Base-by-base conservation (phyloP, 371 early-diverging fungal species). In the Syncephalastrum sp. region DNA sequence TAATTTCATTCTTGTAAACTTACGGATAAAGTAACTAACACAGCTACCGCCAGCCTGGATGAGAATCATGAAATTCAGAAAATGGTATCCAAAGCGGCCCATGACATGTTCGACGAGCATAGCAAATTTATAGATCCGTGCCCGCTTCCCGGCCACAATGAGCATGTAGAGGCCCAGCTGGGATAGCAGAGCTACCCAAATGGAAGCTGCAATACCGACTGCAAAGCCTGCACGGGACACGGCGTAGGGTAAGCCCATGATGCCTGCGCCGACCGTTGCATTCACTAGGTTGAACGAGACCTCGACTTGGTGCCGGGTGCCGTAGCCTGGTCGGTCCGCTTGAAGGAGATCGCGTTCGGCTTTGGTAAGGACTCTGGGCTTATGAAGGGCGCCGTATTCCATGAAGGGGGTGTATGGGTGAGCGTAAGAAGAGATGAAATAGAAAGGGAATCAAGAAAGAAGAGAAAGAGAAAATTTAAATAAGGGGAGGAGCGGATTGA, bases 221-320 rank as follows among this genome's bases (percentile, higher is more conserved):
- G 80, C 67, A 50, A 85, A 82, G 3, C 85, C 85, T 19, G 79
- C 70, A 25, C 69, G 79, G 17, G 71, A 65, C 55, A 81, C 66
- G 5, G 82, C 80, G 64, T 73, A 81, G 4, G 81, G 72, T 41
- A 84, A 50, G 8, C 65, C 63, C 53, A 60, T 65, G 50, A 73
- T 72, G 42, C 85, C 85, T 24, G 85, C 83, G 4, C 85, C 85
- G 2, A 83, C 79, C 6, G 82, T 85, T 10, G 83, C 80, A 59
- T 85, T 85, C 45, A 82, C 80, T 14, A 85, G 66, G 58, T 80
- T 82, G 61, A 82, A 75, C 0, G 81, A 69, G 23, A 82, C 82
- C 50, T 75, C 74, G 12, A 67, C 14, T 53, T 53, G 54, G 45
- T 60, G 60, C 0, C 74, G 64, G 42, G 75, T 54, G 19, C 79